These are phyloP conservation scores for Jacaranda mimosifolia DNA, from an alignment of 257 asterid genomes.

Conservation along the genomic window DNA sequence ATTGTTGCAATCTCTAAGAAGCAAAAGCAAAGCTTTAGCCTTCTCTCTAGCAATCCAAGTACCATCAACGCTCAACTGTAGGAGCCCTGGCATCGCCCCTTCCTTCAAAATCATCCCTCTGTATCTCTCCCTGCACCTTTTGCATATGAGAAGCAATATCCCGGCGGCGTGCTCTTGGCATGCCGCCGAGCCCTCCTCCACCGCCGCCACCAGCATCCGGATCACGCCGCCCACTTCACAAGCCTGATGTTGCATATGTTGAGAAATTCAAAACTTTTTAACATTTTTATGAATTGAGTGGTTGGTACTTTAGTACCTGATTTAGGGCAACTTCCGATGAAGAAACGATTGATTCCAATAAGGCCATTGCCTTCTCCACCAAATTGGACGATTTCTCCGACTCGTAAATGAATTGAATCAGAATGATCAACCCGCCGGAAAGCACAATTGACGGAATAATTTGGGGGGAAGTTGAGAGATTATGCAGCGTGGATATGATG, in stretches of 20 bases:
- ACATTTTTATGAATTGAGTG: too few species aligned
- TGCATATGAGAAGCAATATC: slow-evolving; percentile 58
- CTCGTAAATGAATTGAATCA: slow-evolving; percentile 46
- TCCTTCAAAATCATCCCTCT: slow-evolving; percentile 76
- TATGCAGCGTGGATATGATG: slow-evolving; percentile 66
- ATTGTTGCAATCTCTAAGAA: slow-evolving; percentile 68
- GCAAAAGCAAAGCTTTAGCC: slow-evolving; percentile 71
- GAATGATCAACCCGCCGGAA: slow-evolving; percentile 51
- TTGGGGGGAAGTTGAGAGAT: slow-evolving; percentile 66
- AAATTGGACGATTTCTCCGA: slow-evolving; percentile 60
- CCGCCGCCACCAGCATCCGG: slow-evolving; percentile 68
- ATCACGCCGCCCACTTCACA: slow-evolving; percentile 55
- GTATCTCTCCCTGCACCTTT: slow-evolving; percentile 65
- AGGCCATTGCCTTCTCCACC: slow-evolving; percentile 65
- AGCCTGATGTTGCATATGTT: slow-evolving; percentile 37
- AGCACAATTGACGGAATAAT: slow-evolving; percentile 51
- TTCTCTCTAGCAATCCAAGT: slow-evolving; percentile 64
- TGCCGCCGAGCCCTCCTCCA: slow-evolving; percentile 75
- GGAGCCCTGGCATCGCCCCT: slow-evolving; percentile 81
- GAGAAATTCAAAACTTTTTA: not conserved
- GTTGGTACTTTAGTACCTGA: slow-evolving; percentile 44
- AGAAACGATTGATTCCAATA: slow-evolving; percentile 64
- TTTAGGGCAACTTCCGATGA: slow-evolving; percentile 61
- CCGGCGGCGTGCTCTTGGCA: slow-evolving; percentile 79
- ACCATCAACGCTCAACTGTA: slow-evolving; percentile 83